Conservation (phyloP, 306 rosid genomes). For the Begonia fuchsioides region DNA sequence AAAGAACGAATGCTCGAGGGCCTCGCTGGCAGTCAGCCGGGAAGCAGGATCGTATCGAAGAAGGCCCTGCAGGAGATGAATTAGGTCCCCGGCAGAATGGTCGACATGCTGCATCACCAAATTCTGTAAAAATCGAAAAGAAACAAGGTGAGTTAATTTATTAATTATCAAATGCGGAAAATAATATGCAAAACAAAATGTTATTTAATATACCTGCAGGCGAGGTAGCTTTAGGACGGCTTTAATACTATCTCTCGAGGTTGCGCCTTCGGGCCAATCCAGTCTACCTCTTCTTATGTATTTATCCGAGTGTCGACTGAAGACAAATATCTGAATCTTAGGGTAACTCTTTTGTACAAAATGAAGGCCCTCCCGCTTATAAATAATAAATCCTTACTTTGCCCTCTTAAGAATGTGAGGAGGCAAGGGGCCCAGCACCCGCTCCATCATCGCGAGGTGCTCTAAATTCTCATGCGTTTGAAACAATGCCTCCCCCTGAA, state of each 20-base stretch:
- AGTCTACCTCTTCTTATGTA: slow-evolving; percentile 73
- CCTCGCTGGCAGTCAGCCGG: slow-evolving; percentile 61
- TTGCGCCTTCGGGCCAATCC: slow-evolving; percentile 89
- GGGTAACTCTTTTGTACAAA: background rate
- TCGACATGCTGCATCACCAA: slow-evolving; percentile 94
- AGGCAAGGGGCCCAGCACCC: slow-evolving; percentile 67
- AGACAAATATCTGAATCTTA: background rate
- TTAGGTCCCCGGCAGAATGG: slow-evolving; percentile 91
- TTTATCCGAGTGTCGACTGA: slow-evolving; percentile 79
- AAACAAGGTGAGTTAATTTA: no score
- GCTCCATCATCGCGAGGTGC: slow-evolving; percentile 98
- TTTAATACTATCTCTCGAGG: slow-evolving; percentile 80
- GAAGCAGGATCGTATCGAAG: slow-evolving; percentile 62
- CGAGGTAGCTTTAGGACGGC: slow-evolving; percentile 73
- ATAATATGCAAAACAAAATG: background rate
- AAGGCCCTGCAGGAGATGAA: slow-evolving; percentile 78
- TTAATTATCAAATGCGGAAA: no score
- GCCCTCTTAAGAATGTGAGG: slow-evolving; percentile 53
- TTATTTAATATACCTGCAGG: slow-evolving; percentile 54
- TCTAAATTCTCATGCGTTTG: slow-evolving; percentile 95
- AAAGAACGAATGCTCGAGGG: slow-evolving; percentile 69
- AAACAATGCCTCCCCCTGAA: slow-evolving; percentile 87
- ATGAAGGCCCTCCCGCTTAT: no score
- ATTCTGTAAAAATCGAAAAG: slow-evolving; percentile 56
- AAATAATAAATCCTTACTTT: slow-evolving; percentile 33